Percentiles rank a stretch among this genome's conserved stretches.
phyloP scores from a whole-genome alignment of 2,329 filamentous ascomycete species.

The Exophiala sideris region DNA sequence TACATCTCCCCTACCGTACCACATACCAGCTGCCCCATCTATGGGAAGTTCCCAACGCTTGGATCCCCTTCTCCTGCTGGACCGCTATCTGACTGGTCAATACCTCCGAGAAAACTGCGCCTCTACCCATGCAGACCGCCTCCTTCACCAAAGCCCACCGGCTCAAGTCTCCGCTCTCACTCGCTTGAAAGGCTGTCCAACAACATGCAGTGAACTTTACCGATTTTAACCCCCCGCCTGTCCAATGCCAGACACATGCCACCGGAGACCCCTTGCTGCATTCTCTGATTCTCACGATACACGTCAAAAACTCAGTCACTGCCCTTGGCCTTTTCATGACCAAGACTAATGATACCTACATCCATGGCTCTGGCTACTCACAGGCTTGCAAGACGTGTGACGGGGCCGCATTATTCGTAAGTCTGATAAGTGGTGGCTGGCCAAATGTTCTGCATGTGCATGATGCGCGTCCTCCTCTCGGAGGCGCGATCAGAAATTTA shows the following conservation, averaged over 20 bases:
- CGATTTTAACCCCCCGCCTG: not conserved
- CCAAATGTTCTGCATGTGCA: no score
- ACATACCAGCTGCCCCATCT: not conserved
- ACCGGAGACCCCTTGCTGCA: not conserved
- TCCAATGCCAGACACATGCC: conserved; percentile 6
- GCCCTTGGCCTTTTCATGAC: not conserved
- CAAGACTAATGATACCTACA: not conserved
- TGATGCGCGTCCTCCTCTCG: no score
- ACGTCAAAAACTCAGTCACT: not conserved
- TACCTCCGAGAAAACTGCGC: not conserved
- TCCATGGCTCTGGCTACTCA: not conserved
- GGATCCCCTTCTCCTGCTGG: not conserved
- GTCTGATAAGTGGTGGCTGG: no score
- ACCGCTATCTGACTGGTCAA: conserved; percentile 19
- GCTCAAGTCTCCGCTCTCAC: not conserved
- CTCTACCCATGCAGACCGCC: conserved; percentile 14
- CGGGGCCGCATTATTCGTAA: no score
- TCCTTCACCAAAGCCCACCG: not conserved
- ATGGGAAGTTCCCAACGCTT: not conserved
- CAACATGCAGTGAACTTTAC: conserved; percentile 7
- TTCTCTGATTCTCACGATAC: not conserved
- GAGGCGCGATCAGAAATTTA: no score
- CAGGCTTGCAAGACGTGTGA: not conserved
- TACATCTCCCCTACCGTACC: conserved; percentile 7
- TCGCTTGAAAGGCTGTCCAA: not conserved